Base-by-base conservation (phyloP, 2,329 filamentous ascomycete genomes). In the Bipolaris gigantea region DNA sequence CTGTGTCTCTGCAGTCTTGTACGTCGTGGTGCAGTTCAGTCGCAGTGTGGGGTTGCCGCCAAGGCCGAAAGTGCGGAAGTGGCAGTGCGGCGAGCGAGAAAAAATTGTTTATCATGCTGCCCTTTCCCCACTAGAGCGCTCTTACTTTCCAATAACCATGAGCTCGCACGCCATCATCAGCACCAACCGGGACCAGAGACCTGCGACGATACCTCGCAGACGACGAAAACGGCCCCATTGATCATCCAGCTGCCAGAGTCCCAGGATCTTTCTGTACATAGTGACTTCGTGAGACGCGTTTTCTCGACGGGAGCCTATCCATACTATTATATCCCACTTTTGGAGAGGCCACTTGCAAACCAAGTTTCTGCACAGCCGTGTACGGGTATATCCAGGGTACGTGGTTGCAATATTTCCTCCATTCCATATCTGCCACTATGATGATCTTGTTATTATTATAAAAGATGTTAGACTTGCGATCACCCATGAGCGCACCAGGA, bases 381-480 rank as follows among this genome's bases (percentile, higher is more conserved):
- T 46, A 39, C 35, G 32, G 30, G 36, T 18, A 36, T 13, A 16
- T 33, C 35, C 41, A 53, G 63, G 62, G 64, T 68, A 51, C 16
- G 52, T 47, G n/a, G 39, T 60, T 59, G 49, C 21, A 30, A 8
- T 19, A n/a, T 30, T 30, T 39, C 23, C 34, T 27, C 27, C 27
- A 38, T 21, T 45, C n/a, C 34, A 34, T 19, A 27, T 41, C 40
- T 49, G 48, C 50, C 48, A 52, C 46, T 49, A 68, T 73, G 71
- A 73, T 73, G 71, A 73, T 59, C 47, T 62, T 52, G 70, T 73
- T 70, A 65, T 63, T 51, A 51, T 60, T 65, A 65, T 69, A 68
- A 62, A 62, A 73, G 71, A 73, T 73, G 71, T 73, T 73, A 73
- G 71, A 73, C 71, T 73, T 73, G 69, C 71, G 71, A 73, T 64